Percentiles rank a stretch among this genome's conserved stretches.
Evolutionary conservation across 1,284 basidiomycete genomes (phyloP).

Genomic region (Psilocybe mexicana): DNA sequence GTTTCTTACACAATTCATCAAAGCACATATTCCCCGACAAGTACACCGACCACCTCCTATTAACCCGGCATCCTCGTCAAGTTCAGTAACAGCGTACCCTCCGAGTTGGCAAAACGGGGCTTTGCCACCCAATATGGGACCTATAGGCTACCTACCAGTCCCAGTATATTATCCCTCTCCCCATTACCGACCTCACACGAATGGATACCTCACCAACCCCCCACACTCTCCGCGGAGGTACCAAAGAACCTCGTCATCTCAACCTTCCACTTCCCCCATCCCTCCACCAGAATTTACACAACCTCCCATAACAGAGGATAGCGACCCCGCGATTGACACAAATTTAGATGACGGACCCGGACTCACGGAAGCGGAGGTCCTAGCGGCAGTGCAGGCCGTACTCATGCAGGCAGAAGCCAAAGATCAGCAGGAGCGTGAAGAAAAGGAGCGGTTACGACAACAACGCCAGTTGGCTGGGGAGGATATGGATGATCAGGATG

Average conservation of each 20-base stretch:
- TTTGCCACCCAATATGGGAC: slow-evolving; percentile 19
- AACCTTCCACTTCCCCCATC: slow-evolving; percentile 11
- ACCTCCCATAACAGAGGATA: neutral
- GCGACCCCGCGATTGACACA: slow-evolving; percentile 18
- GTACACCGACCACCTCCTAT: slow-evolving; percentile 38
- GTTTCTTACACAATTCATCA: slow-evolving; percentile 8
- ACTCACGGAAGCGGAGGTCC: slow-evolving; percentile 35
- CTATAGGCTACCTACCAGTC: slow-evolving; percentile 39
- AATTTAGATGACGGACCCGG: slow-evolving; percentile 18
- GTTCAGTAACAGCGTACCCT: slow-evolving; percentile 28
- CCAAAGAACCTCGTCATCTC: slow-evolving; percentile 9
- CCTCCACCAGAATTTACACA: neutral
- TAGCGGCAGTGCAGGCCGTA: slow-evolving; percentile 38
- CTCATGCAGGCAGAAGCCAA: slow-evolving; percentile 28
- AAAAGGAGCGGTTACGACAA: slow-evolving; percentile 2
- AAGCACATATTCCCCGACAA: slow-evolving; percentile 35
- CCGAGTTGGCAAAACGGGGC: slow-evolving; percentile 36
- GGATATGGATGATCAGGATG: neutral
- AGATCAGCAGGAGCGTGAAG: slow-evolving; percentile 16
- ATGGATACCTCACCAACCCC: slow-evolving; percentile 14
- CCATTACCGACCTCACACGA: slow-evolving; percentile 47
- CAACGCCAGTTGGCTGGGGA: neutral
- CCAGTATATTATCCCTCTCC: slow-evolving; percentile 49
- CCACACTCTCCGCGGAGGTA: slow-evolving; percentile 6
- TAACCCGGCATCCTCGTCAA: slow-evolving; percentile 49